A percentile compares a stretch with the other conserved stretches of the same genome.
Conservation (phyloP, 352 stramenopile species). For the Globisporangium heterothallicum region DNA sequence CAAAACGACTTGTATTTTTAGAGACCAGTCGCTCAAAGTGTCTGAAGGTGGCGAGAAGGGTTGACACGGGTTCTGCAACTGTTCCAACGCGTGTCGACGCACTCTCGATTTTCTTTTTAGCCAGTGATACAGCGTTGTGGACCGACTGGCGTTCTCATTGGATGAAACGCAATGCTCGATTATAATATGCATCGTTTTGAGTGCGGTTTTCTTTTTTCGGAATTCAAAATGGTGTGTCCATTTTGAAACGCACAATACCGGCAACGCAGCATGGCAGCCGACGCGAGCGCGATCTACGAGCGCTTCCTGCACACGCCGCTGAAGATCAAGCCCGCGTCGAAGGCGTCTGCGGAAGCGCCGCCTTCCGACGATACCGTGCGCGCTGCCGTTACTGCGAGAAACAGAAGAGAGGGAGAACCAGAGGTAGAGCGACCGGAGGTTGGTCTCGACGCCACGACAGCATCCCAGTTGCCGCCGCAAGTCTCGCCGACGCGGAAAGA, state of each 20-base stretch:
- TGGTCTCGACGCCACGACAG: conserved; percentile 8
- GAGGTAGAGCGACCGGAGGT: not conserved
- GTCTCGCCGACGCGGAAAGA: conserved; percentile 19
- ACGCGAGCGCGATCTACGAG: conserved; percentile 32
- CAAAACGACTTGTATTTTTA: not conserved
- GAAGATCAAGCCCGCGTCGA: conserved; percentile 25
- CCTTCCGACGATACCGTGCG: not conserved
- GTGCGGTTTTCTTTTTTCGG: not conserved
- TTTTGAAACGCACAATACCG: not conserved
- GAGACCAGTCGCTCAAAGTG: not conserved
- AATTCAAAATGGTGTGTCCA: conserved; percentile 7
- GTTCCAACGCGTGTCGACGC: not conserved
- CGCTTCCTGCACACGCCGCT: conserved; percentile 40
- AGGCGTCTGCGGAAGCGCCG: not conserved
- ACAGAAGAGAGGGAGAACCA: not conserved
- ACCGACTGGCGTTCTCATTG: not conserved
- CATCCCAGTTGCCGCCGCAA: conserved; percentile 8
- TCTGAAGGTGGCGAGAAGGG: not conserved
- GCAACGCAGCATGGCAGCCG: conserved; percentile 17
- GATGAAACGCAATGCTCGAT: too few relatives aligned
- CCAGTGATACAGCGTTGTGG: not conserved
- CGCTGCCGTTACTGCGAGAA: not conserved
- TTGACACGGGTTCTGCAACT: not conserved
- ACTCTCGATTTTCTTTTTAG: not conserved
- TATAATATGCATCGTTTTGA: not conserved